phyloP scores from a whole-genome alignment of 2,329 filamentous ascomycete species.

The Xylariaceae sp. region DNA sequence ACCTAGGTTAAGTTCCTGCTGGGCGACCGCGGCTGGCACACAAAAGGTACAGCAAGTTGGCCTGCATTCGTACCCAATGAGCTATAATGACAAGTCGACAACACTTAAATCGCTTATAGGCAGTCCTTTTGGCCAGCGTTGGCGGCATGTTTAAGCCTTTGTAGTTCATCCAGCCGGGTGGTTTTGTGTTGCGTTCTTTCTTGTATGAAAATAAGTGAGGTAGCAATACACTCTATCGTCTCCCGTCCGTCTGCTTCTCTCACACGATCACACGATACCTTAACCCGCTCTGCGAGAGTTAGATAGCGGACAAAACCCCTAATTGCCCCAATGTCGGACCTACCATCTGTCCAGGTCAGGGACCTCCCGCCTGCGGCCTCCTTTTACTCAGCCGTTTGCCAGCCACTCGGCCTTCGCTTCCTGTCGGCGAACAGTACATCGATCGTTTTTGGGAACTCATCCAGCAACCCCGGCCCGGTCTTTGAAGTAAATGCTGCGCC shows the following conservation, averaged over 20 bases:
- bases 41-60: no score
- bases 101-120: neutral
- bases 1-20: neutral
- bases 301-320: constrained; percentile 9
- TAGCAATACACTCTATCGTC: no score
- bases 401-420: constrained; percentile 72
- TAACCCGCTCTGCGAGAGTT: constrained; percentile 1
- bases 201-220: no score
- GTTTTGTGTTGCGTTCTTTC: no score
- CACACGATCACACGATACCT: constrained; percentile 1
- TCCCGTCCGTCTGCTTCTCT: constrained; percentile 3
- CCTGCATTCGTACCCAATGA: constrained; percentile 21
- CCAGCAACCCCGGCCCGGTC: constrained; percentile 32
- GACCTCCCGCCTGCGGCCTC: constrained; percentile 75
- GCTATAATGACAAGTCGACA: neutral
- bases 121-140: neutral
- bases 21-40: no score
- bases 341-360: constrained; percentile 59
- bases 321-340: constrained; percentile 29
- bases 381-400: constrained; percentile 74
- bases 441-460: constrained; percentile 38
- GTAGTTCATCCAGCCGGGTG: no score
- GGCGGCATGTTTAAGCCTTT: neutral
- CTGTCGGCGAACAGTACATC: constrained; percentile 40
- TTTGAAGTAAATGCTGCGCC: constrained; percentile 41